These are phyloP conservation scores for Venustampulla echinocandica DNA, from an alignment of 495 filamentous ascomycete species.

Conservation along the genomic window DNA sequence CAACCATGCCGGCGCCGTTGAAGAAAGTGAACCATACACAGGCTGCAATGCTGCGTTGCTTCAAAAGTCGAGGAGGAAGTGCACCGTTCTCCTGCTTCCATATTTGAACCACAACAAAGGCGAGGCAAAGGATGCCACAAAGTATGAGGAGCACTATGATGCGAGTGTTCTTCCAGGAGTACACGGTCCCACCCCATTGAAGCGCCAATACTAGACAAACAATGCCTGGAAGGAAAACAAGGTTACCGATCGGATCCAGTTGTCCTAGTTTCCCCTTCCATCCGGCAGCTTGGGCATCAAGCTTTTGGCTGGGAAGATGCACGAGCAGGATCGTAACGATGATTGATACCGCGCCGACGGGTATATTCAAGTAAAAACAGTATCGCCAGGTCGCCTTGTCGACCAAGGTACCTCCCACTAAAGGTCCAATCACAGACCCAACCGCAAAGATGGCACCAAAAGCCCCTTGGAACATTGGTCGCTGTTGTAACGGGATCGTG, in stretches of 20 bases:
- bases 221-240: slow-evolving; percentile 27
- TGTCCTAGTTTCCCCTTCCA: background rate
- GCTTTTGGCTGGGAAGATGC: slow-evolving; percentile 25
- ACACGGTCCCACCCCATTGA: slow-evolving; percentile 35
- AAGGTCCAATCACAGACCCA: background rate
- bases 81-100: slow-evolving; percentile 37
- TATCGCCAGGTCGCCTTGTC: background rate
- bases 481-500: background rate
- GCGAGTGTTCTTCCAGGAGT: slow-evolving; percentile 32
- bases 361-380: slow-evolving; percentile 58
- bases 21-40: slow-evolving; percentile 6
- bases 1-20: slow-evolving; percentile 9
- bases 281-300: slow-evolving; percentile 37
- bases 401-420: background rate
- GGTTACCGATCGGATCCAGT: slow-evolving; percentile 41
- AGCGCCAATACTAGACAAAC: slow-evolving; percentile 36
- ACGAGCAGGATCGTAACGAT: slow-evolving; percentile 35
- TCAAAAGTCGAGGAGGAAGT: slow-evolving; percentile 31
- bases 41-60: slow-evolving; percentile 25
- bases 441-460: background rate
- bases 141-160: slow-evolving; percentile 39
- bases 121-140: slow-evolving; percentile 27
- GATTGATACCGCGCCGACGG: slow-evolving; percentile 42
- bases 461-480: background rate
- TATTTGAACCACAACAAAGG: slow-evolving; percentile 38